These are phyloP conservation scores for Zea mays DNA, from an alignment of 176 grass and related monocot genomes.

Conservation along the genomic window Zm-B73-REFERENCE-NAM-5.0 NC_050105.1:131492501-131493000, in stretches of 20 bases:
- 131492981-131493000: constrained; percentile 50
- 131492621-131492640: constrained; percentile 6
- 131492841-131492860: constrained; percentile 51
- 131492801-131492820: constrained; percentile 94
- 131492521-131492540: constrained; percentile 6
- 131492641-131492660: constrained; percentile 58
- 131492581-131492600: constrained; percentile 66
- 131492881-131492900: constrained; percentile 44
- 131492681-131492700: constrained; percentile 55
- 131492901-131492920: constrained; percentile 60
- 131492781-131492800: constrained; percentile 87
- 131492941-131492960: constrained; percentile 87
- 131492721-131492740: constrained; percentile 87
- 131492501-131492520: not conserved
- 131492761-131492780: constrained; percentile 42
- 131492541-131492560: constrained; percentile 67
- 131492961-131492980: constrained; percentile 43
- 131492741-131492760: not conserved
- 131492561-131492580: constrained; percentile 61
- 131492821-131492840: constrained; percentile 33
- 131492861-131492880: constrained; percentile 97
- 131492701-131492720: constrained; percentile 46
- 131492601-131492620: constrained; percentile 59
- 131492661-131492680: constrained; percentile 69
- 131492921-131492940: constrained; percentile 61